Evolutionary conservation across 2,329 filamentous ascomycete genomes (phyloP), one percentile per base, ranked within the genome.

Genomic region (Paradendryphiella salina): DNA sequence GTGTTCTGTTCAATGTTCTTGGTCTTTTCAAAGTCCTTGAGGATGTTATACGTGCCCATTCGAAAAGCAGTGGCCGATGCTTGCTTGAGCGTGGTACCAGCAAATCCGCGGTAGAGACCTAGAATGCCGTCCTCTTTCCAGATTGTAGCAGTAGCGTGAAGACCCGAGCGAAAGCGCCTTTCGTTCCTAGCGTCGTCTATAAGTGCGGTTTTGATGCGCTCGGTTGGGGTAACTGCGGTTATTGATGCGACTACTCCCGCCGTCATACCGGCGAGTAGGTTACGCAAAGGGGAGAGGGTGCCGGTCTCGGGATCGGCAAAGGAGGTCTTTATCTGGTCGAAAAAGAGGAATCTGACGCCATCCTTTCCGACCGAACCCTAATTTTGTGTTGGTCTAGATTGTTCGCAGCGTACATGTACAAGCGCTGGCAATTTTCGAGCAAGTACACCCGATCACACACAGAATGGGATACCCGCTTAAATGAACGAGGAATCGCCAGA

Each of bases 181-280:
- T 77, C 72, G 5, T 64, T 71, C 35, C 81, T 71, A 6, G 82
- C 82, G 61, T 86, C 83, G 64, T 86, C 83, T 52, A 86, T 86
- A 5, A 87, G 65, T 0, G 84, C 84, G 1, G 85, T 88, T 66
- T 88, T 88, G 63, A 88, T 82, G 13, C 85, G 77, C 62, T 88
- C 85, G 0, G 83, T 86, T 0, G 85, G 85, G 2, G 85, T 88
- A 1, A 88, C 85, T 1, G 84, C 84, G n/a, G 81, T 78, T 0
- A 85, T 75, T 46, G 79, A 83, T 14, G 85, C 84, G 0, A 85
- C 78, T 0, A 84, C 78, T 0, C 85, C 85, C 0, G 83, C 82
- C 1, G 77, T 73, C 82, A 87, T 86, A 7, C 85, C 85, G 4
- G 84, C 84, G 0, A 82, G 63, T n/a, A 88, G 77, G 32, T 82